Evolutionary conservation across 2,329 filamentous ascomycete genomes (phyloP).

Genomic region (Penicillium oxalicum): DNA sequence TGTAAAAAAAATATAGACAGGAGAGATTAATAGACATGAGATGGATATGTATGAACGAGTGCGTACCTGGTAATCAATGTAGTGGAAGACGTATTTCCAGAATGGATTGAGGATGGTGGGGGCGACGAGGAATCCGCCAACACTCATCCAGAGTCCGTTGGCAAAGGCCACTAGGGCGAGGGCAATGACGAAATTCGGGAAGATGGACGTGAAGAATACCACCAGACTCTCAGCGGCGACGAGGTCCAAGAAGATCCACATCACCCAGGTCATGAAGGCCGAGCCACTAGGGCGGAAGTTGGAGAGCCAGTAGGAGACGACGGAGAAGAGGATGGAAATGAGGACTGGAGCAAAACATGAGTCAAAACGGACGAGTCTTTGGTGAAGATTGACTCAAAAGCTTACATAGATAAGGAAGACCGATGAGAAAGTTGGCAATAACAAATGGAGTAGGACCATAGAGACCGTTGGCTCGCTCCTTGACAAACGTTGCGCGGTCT

Average conservation of each 20-base stretch:
- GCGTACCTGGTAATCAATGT: slow-evolving; percentile 71
- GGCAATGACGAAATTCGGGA: slow-evolving; percentile 73
- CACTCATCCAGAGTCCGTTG: slow-evolving; percentile 86
- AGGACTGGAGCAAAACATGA: slow-evolving; percentile 44
- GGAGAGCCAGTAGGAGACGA: slow-evolving; percentile 72
- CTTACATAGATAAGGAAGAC: slow-evolving; percentile 68
- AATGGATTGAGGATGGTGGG: slow-evolving; percentile 70
- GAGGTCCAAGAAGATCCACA: slow-evolving; percentile 82
- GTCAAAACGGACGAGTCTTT: slow-evolving; percentile 1
- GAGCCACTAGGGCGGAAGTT: slow-evolving; percentile 62
- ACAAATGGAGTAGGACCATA: slow-evolving; percentile 70
- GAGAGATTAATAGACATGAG: neutral
- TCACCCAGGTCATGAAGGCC: slow-evolving; percentile 70
- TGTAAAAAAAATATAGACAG: neutral
- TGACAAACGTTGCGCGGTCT: slow-evolving; percentile 64
- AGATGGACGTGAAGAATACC: slow-evolving; percentile 65
- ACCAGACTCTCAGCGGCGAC: slow-evolving; percentile 77
- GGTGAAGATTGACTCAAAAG: neutral
- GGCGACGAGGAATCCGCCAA: slow-evolving; percentile 74
- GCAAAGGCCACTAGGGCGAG: slow-evolving; percentile 76
- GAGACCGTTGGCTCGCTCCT: slow-evolving; percentile 75
- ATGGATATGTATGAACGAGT: no score
- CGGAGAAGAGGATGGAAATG: slow-evolving; percentile 68
- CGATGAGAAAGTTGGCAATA: slow-evolving; percentile 74
- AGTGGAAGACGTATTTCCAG: slow-evolving; percentile 82